A percentile compares a stretch with the other conserved stretches of the same genome.
phyloP scores from a whole-genome alignment of 768 basidiomycete species.

The Boletus sp. region DNA sequence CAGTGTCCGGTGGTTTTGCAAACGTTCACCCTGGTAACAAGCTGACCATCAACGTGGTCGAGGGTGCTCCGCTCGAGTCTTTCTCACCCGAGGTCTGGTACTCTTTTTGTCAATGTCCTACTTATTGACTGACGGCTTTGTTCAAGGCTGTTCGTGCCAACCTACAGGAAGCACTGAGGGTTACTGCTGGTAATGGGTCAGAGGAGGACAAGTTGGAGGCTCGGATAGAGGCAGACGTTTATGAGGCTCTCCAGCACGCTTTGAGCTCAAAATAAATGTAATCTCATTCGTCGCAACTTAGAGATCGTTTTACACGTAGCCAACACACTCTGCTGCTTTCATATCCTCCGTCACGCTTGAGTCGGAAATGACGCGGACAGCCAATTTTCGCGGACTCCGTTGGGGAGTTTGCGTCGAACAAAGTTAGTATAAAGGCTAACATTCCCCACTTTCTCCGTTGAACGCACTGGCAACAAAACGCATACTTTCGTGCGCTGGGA shows the following conservation, averaged over 20 bases:
- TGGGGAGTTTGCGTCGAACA: not conserved
- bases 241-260: conserved; percentile 91
- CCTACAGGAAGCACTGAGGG: conserved; percentile 84
- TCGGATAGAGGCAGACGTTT: conserved; percentile 92
- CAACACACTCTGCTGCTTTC: not conserved
- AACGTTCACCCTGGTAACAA: conserved; percentile 97
- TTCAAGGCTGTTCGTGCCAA: conserved; percentile 84
- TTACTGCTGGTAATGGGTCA: conserved; percentile 77
- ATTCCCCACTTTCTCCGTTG: not conserved
- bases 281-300: conserved; percentile 10
- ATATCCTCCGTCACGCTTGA: not conserved
- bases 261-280: conserved; percentile 48
- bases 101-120: not conserved
- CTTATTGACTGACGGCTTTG: conserved; percentile 5
- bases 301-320: conserved; percentile 5
- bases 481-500: not conserved
- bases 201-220: conserved; percentile 95
- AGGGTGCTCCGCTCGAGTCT: conserved; percentile 88
- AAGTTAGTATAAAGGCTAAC: not conserved
- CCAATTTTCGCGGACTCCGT: not conserved
- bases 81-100: conserved; percentile 83
- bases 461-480: not conserved
- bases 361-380: not conserved
- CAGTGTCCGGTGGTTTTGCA: conserved; percentile 96
- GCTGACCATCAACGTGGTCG: conserved; percentile 94